These are phyloP conservation scores for Penicillium sp. DNA, from an alignment of 2,329 filamentous ascomycete species.

Conservation along the genomic window DNA sequence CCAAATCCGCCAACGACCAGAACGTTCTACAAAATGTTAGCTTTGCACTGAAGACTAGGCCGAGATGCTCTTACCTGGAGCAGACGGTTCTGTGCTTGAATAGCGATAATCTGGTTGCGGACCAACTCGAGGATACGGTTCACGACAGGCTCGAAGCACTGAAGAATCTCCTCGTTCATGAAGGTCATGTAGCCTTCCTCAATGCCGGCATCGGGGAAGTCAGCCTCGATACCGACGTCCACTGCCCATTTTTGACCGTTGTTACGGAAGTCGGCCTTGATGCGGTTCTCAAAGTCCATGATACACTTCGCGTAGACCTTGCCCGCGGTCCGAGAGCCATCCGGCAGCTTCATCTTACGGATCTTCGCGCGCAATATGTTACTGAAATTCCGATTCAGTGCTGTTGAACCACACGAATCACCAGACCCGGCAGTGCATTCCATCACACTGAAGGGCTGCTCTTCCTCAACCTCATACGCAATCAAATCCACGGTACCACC, in stretches of 20 bases:
- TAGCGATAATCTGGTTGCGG: conserved; percentile 96
- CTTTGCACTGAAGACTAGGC: background rate
- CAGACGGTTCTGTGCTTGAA: conserved; percentile 89
- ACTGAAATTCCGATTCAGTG: conserved; percentile 94
- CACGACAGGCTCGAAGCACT: conserved; percentile 97
- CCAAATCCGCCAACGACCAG: conserved; percentile 96
- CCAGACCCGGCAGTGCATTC: conserved; percentile 96
- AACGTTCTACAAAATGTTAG: conserved; percentile 57
- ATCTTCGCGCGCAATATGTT: conserved; percentile 97
- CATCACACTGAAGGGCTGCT: conserved; percentile 90
- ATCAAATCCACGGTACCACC: conserved; percentile 98
- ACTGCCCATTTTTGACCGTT: conserved; percentile 99
- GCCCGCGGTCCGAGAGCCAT: conserved; percentile 93
- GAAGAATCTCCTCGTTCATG: conserved; percentile 96
- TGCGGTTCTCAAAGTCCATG: conserved; percentile 99
- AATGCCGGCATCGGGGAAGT: conserved; percentile 94
- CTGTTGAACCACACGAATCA: conserved; percentile 96
- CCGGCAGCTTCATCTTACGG: conserved; percentile 95
- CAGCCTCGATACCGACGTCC: conserved; percentile 94
- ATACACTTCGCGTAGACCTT: conserved; percentile 98
- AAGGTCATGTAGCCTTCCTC: conserved; percentile 99
- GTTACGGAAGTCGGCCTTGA: conserved; percentile 99
- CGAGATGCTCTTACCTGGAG: conserved; percentile 54
- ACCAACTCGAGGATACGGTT: conserved; percentile 94
- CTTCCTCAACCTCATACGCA: conserved; percentile 96